Conservation (phyloP, 768 basidiomycete genomes). For the Xerocomellus chrysenteron region DNA sequence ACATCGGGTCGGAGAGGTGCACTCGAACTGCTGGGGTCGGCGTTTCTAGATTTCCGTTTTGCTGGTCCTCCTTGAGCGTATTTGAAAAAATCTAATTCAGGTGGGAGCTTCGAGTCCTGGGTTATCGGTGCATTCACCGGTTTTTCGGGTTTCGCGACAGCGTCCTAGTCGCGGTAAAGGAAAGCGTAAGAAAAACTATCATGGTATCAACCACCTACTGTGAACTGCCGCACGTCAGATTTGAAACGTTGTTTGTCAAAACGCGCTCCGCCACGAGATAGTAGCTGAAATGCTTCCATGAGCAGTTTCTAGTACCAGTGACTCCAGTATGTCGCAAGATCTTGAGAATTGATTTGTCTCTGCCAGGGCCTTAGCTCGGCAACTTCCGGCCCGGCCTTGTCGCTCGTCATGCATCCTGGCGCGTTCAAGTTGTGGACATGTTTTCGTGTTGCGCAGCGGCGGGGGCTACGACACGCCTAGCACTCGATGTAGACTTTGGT, state of each 20-base stretch:
- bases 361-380: neutral
- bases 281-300: constrained; percentile 88
- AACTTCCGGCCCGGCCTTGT: constrained; percentile 8
- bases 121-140: constrained; percentile 20
- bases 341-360: too few relatives aligned
- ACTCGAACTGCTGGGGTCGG: constrained; percentile 13
- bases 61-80: constrained; percentile 59
- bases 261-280: constrained; percentile 80
- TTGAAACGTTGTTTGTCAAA: constrained; percentile 80
- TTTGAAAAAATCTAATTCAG: constrained; percentile 90
- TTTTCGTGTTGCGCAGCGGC: too few relatives aligned
- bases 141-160: constrained; percentile 22
- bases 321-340: neutral
- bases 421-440: too few relatives aligned
- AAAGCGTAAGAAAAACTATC: neutral
- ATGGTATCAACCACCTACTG: constrained; percentile 39
- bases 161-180: constrained; percentile 22
- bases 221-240: constrained; percentile 69
- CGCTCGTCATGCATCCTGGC: too few relatives aligned
- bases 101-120: constrained; percentile 57
- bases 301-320: neutral
- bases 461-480: too few relatives aligned
- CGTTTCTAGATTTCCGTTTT: constrained; percentile 49
- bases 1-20: constrained; percentile 6
- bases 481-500: too few relatives aligned